These are phyloP conservation scores for Ormosia semicastrata DNA, from an alignment of 306 rosid species.

Conservation along the genomic window DNA sequence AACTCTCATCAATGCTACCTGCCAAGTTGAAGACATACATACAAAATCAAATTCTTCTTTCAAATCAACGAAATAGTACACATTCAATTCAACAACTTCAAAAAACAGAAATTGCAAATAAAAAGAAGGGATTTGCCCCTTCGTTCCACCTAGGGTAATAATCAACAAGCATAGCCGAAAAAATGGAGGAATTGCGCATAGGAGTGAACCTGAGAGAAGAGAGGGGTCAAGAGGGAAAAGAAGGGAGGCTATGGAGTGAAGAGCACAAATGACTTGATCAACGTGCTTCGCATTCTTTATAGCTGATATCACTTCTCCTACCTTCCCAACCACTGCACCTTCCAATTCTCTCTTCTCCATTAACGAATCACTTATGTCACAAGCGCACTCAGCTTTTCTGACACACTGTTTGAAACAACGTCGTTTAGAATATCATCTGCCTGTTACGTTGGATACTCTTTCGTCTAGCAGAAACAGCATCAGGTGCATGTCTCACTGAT, in stretches of 20 bases:
- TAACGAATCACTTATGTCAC: background rate
- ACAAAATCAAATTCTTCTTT: background rate
- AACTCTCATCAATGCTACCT: conserved; percentile 61
- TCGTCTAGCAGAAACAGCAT: too few species aligned
- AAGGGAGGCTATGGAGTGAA: conserved; percentile 67
- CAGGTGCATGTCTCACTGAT: too few species aligned
- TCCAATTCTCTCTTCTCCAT: conserved; percentile 63
- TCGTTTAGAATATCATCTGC: too few species aligned
- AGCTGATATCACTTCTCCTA: conserved; percentile 61
- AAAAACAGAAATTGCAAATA: background rate
- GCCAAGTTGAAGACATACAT: conserved; percentile 27
- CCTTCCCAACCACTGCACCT: conserved; percentile 43
- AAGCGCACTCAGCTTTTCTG: background rate
- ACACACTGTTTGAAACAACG: too few species aligned
- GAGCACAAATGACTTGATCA: conserved; percentile 72
- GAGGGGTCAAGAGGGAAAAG: conserved; percentile 72
- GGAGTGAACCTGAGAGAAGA: conserved; percentile 57
- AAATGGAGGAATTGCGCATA: background rate
- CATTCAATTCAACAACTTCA: background rate
- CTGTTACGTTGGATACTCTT: too few species aligned
- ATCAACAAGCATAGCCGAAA: too few species aligned
- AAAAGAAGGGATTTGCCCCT: background rate
- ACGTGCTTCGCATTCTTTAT: conserved; percentile 61
- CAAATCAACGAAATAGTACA: background rate
- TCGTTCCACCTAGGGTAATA: background rate